Percentiles rank a stretch among this genome's conserved stretches.
Conservation (phyloP, 2,329 filamentous ascomycete genomes). For the Hypoxylon sp. region DNA sequence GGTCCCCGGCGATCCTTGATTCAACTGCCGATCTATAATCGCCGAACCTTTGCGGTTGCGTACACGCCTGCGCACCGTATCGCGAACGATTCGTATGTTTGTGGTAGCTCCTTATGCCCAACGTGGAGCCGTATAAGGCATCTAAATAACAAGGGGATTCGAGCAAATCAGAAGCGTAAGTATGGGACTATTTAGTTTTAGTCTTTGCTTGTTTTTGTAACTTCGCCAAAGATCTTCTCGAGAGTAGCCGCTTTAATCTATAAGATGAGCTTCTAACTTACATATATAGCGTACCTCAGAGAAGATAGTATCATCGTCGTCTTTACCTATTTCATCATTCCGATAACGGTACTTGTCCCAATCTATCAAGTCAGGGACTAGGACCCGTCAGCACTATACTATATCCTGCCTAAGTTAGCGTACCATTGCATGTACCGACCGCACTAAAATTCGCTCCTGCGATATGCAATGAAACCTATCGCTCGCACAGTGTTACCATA, state of each 20-base stretch:
- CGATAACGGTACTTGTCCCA: background rate
- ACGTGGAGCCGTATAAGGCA: background rate
- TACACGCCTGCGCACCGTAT: background rate
- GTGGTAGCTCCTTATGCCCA: background rate
- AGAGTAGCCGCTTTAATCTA: conserved; percentile 3
- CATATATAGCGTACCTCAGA: background rate
- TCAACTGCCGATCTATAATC: background rate
- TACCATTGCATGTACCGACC: conserved; percentile 4
- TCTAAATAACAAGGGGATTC: background rate
- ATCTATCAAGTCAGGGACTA: conserved; percentile 14
- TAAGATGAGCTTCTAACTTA: conserved; percentile 4
- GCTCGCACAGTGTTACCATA: conserved; percentile 17
- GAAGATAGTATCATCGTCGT: background rate
- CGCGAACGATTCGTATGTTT: background rate
- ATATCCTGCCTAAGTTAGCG: conserved; percentile 6
- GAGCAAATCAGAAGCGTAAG: background rate
- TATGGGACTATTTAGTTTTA: background rate
- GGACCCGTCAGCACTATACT: conserved; percentile 9
- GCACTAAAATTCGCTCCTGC: background rate
- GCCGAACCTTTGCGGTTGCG: background rate
- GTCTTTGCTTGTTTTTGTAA: background rate
- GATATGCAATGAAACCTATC: conserved; percentile 8
- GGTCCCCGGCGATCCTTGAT: background rate
- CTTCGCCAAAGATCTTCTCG: background rate
- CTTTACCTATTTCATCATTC: conserved; percentile 1